A percentile compares a stretch with the other conserved stretches of the same genome.
These are phyloP conservation scores for Cordyceps tenuipes DNA, from an alignment of 2,329 filamentous ascomycete species.

Conservation along the genomic window DNA sequence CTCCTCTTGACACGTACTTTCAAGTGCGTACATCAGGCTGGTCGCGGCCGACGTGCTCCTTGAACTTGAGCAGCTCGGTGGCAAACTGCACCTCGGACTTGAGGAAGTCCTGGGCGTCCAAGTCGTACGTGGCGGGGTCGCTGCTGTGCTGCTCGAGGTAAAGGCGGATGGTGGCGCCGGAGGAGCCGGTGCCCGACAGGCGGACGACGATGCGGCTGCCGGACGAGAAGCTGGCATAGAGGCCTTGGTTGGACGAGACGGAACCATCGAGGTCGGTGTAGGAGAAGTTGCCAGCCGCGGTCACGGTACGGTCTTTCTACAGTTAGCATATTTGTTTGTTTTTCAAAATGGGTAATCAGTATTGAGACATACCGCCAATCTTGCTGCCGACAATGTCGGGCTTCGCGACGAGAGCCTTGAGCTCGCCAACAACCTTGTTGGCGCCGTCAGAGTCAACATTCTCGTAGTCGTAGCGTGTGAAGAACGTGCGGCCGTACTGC, in stretches of 20 bases:
- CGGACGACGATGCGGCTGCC: conserved; percentile 93
- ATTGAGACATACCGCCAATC: conserved; percentile 50
- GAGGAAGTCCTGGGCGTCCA: conserved; percentile 89
- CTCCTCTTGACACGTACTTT: not conserved
- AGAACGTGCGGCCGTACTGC: conserved; percentile 94
- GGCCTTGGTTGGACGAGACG: conserved; percentile 89
- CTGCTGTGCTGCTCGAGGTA: conserved; percentile 95
- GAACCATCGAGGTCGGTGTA: conserved; percentile 99
- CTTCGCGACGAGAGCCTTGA: conserved; percentile 70
- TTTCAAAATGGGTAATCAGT: conserved; percentile 1
- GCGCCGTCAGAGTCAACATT: conserved; percentile 86
- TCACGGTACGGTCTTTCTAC: conserved; percentile 62
- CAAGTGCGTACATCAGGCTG: conserved; percentile 97
- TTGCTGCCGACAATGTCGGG: conserved; percentile 71
- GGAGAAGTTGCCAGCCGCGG: conserved; percentile 89
- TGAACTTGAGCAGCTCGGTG: conserved; percentile 78
- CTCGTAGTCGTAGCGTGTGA: conserved; percentile 98
- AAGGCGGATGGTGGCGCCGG: conserved; percentile 89
- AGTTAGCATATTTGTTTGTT: conserved; percentile 16
- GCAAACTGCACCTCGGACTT: conserved; percentile 83
- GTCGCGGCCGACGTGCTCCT: conserved; percentile 85
- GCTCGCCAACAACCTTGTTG: conserved; percentile 76
- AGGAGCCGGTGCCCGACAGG: conserved; percentile 89
- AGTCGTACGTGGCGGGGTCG: conserved; percentile 66
- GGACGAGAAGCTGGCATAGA: conserved; percentile 89